These are phyloP conservation scores for Lentinula guzmanii DNA, from an alignment of 768 basidiomycete genomes.

Conservation along the genomic window DNA sequence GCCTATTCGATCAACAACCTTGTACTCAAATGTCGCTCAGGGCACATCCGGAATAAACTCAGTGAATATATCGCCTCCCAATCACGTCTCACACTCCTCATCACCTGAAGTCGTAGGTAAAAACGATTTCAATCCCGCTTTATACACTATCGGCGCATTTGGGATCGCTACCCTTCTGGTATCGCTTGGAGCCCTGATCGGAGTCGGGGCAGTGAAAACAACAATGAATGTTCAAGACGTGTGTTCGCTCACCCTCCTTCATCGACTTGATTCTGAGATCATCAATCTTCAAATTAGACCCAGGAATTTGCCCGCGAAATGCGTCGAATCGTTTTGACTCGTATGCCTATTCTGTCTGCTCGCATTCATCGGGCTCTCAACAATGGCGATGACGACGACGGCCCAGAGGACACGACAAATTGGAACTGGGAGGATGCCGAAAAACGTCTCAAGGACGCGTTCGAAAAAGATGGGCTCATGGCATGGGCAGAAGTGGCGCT, in stretches of 20 bases:
- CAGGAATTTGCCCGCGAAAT: conserved; percentile 36
- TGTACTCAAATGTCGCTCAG: background rate
- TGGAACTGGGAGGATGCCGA: conserved; percentile 31
- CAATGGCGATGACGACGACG: background rate
- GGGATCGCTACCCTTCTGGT: background rate
- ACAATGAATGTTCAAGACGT: background rate
- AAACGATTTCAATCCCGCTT: background rate
- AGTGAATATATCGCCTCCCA: background rate
- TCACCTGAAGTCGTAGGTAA: background rate
- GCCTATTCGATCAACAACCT: background rate
- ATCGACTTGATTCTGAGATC: background rate
- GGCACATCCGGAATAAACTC: background rate
- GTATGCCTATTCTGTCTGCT: conserved; percentile 34
- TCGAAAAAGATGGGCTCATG: conserved; percentile 31
- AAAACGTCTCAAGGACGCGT: conserved; percentile 30
- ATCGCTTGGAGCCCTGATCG: background rate
- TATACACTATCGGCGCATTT: background rate
- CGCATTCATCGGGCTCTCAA: conserved; percentile 30
- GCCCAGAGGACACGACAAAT: conserved; percentile 9
- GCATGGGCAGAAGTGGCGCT: conserved; percentile 31
- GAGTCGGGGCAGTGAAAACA: background rate
- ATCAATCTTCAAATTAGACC: conserved; percentile 21
- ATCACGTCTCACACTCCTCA: background rate
- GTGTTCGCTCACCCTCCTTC: background rate
- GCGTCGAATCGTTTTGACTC: conserved; percentile 27